A percentile compares a stretch with the other conserved stretches of the same genome.
phyloP scores from a whole-genome alignment of 768 basidiomycete genomes.

The Phlebiopsis flavidoalba region DNA sequence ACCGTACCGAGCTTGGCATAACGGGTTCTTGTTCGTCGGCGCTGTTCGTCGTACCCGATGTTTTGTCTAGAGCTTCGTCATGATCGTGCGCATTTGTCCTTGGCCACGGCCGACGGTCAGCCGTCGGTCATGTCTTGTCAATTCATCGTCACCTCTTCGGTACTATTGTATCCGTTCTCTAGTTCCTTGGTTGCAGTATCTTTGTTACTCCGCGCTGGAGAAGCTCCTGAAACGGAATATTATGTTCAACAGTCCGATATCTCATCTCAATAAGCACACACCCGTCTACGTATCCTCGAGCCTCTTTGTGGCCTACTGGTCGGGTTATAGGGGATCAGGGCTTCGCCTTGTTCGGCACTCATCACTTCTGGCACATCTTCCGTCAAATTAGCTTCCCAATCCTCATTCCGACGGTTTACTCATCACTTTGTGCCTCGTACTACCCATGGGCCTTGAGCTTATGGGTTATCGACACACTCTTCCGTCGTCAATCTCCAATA shows the following conservation, averaged over 20 bases:
- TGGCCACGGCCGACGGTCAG: constrained; percentile 67
- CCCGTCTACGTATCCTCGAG: constrained; percentile 54
- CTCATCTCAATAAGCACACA: not conserved
- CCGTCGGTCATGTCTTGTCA: constrained; percentile 48
- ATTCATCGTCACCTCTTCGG: constrained; percentile 73
- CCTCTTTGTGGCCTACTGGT: no score
- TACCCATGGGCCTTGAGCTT: no score
- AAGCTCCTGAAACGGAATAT: constrained; percentile 62
- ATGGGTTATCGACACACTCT: no score
- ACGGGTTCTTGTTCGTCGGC: constrained; percentile 82
- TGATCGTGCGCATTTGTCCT: constrained; percentile 81
- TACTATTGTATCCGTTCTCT: constrained; percentile 66
- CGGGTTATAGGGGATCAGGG: no score
- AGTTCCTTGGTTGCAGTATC: constrained; percentile 67
- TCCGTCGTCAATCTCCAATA: no score
- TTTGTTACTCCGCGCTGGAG: constrained; percentile 81
- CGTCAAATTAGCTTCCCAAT: no score
- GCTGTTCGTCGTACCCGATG: constrained; percentile 64
- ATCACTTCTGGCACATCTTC: no score
- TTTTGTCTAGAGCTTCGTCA: constrained; percentile 82
- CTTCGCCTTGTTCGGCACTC: no score
- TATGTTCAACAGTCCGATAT: no score
- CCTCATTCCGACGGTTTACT: no score
- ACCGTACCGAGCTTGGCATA: constrained; percentile 72
- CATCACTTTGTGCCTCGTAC: no score